Evolutionary conservation across 192 early-diverging fungal genomes (phyloP), one percentile per base, ranked within the genome.

Genomic region (Coemansia sp.): DNA sequence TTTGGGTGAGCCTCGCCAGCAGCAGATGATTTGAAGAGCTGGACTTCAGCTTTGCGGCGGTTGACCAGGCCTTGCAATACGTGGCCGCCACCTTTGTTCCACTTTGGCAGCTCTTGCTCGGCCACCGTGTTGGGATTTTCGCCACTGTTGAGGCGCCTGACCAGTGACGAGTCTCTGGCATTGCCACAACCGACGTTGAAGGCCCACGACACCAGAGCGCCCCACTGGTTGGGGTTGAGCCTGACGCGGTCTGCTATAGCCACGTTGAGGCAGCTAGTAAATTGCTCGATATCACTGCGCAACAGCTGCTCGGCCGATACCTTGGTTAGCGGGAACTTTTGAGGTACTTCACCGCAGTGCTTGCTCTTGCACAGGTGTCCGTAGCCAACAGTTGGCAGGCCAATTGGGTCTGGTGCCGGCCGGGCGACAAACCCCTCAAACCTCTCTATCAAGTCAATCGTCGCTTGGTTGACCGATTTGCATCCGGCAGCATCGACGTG

Each of bases 321-420:
- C n/a, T 65, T 63, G 63, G 72, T 64, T 39, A 83, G 60, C 5
- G 76, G 75, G 62, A 69, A 74, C 47, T 45, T 60, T 60, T 67
- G 62, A 25, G 54, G 42, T 27, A 74, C 71, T 37, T 79, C 75
- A 37, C 62, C 59, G 42, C 73, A 75, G 62, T 53, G 27, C 43
- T 68, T 68, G 29, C 40, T 36, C 53, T 70, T 47, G 68, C 73
- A 76, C 47, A 66, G 43, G 32, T 76, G 73, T 24, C 73, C 73
- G 12, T 83, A 83, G 40, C 82, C 82, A 17, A 83, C 82, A 1
- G 82, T 83, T 2, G 82, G 82, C 54, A 76, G 68, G 5, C 82
- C 82, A 15, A 76, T 80, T 1, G 82, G 77, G 31, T 83, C 82
- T 19, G 82, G 82, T 31, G 45, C 35, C 27, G 73, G 71, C 40